phyloP scores from a whole-genome alignment of 2,329 filamentous ascomycete species.

The Mariannaea elegans region DNA sequence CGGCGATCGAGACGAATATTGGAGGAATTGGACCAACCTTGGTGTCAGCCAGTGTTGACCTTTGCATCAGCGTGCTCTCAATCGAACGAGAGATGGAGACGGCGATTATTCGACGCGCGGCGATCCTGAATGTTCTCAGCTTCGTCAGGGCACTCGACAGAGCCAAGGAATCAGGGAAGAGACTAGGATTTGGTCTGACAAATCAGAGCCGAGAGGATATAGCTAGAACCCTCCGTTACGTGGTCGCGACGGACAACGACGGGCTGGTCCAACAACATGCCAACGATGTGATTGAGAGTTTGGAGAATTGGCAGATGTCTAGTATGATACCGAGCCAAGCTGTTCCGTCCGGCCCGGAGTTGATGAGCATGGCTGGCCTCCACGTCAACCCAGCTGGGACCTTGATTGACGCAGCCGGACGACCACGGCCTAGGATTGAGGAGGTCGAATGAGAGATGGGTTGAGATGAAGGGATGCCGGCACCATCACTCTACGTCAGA shows the following conservation, averaged over 20 bases:
- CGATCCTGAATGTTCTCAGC: constrained; percentile 69
- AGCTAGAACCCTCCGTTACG: constrained; percentile 68
- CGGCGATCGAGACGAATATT: constrained; percentile 68
- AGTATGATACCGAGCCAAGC: constrained; percentile 53
- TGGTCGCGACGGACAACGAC: constrained; percentile 73
- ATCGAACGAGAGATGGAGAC: constrained; percentile 68
- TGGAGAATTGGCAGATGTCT: constrained; percentile 69
- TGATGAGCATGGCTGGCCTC: constrained; percentile 50
- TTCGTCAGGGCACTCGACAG: constrained; percentile 68
- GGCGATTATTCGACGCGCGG: constrained; percentile 72
- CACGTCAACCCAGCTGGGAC: constrained; percentile 45
- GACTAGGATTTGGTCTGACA: constrained; percentile 63
- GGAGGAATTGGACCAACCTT: constrained; percentile 62
- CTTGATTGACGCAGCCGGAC: constrained; percentile 36
- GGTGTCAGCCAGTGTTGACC: constrained; percentile 66
- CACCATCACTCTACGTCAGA: constrained; percentile 28
- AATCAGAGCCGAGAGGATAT: constrained; percentile 68
- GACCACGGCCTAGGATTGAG: constrained; percentile 59
- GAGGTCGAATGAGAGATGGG: constrained; percentile 64
- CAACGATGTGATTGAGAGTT: constrained; percentile 70
- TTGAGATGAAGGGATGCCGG: constrained; percentile 24
- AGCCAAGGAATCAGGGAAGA: constrained; percentile 56
- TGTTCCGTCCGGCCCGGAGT: constrained; percentile 31
- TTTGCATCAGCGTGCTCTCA: constrained; percentile 69
- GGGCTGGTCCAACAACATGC: constrained; percentile 74